Evolutionary conservation across 192 early-diverging fungal species (phyloP).

Genomic region (Coemansia sp.): DNA sequence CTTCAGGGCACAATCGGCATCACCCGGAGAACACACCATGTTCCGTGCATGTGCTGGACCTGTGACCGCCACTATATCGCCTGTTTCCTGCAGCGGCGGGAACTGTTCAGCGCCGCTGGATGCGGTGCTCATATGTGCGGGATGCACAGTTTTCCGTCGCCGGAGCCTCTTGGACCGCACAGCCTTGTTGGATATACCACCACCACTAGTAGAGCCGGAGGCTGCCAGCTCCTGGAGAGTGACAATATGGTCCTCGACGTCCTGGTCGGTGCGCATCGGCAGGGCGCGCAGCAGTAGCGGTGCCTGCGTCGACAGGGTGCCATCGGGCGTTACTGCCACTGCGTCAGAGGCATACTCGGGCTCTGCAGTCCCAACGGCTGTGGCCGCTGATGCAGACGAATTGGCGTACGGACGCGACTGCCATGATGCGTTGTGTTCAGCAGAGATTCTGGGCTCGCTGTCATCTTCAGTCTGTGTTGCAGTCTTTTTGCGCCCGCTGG

Average conservation of each 20-base stretch:
- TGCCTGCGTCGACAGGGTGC: not conserved
- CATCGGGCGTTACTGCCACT: constrained; percentile 5
- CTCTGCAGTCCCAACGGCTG: constrained; percentile 12
- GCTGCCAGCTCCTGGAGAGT: constrained; percentile 1
- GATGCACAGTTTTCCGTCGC: not conserved
- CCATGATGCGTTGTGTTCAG: constrained; percentile 5
- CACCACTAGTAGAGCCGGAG: too few relatives aligned
- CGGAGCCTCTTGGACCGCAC: constrained; percentile 1
- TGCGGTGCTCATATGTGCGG: not conserved
- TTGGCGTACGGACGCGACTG: constrained; percentile 21
- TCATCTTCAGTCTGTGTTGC: not conserved
- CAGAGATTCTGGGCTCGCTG: not conserved
- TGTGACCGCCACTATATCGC: constrained; percentile 12
- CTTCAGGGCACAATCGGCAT: not conserved
- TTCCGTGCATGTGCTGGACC: not conserved
- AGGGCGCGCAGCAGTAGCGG: not conserved
- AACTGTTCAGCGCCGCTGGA: constrained; percentile 8
- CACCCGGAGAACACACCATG: not conserved
- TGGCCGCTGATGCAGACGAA: constrained; percentile 39
- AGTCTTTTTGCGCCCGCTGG: not conserved
- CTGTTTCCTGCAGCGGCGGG: constrained; percentile 7
- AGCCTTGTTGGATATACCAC: too few relatives aligned
- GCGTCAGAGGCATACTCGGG: not conserved
- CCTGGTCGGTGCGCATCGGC: not conserved
- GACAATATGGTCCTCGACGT: not conserved